These are phyloP conservation scores for Erucastrum elatum DNA, from an alignment of 345 rosid genomes.

Conservation along the genomic window DNA sequence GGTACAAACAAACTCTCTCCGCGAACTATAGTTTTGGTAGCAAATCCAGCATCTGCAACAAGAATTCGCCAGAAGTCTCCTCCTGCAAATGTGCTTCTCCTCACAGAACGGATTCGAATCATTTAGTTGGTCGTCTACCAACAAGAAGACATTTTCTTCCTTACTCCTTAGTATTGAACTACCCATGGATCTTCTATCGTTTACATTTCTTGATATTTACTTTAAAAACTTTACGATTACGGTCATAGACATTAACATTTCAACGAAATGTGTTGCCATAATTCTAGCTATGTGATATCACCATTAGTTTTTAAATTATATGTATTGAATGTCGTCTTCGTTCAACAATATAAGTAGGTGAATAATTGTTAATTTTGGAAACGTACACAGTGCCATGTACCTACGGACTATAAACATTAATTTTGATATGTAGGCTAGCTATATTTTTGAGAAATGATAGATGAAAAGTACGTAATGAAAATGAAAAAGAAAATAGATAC, in stretches of 20 bases:
- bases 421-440: conserved; percentile 4
- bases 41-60: conserved; percentile 43
- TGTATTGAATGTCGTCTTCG: not conserved
- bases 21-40: not conserved
- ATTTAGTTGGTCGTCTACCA: not conserved
- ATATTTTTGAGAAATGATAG: not conserved
- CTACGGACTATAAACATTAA: conserved; percentile 1
- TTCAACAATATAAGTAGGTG: not conserved
- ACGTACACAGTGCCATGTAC: conserved; percentile 8
- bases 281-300: not conserved
- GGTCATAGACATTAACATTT: not conserved
- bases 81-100: not conserved
- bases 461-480: not conserved
- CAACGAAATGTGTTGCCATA: not conserved
- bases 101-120: not conserved
- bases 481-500: not conserved
- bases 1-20: not conserved
- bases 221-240: not conserved
- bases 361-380: not conserved
- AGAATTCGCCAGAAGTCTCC: not conserved
- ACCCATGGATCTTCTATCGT: no score
- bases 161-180: no score
- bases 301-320: not conserved
- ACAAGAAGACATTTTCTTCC: no score
- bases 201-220: no score